phyloP scores from a whole-genome alignment of 345 rosid genomes.

The Salix caprea region DNA sequence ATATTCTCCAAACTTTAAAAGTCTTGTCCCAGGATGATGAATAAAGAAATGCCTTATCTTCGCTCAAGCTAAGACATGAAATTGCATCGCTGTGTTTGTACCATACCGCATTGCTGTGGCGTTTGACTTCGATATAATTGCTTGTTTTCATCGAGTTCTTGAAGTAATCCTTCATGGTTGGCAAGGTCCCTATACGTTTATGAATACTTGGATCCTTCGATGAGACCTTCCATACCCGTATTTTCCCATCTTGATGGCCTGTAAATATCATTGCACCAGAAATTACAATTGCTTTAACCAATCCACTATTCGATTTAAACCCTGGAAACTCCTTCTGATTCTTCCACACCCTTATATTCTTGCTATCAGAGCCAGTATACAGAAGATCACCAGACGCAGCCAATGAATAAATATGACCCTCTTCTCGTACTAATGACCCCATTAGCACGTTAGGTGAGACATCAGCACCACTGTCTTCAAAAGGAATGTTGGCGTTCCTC shows the following conservation, averaged over 20 bases:
- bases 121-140: constrained; percentile 47
- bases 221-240: constrained; percentile 71
- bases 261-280: constrained; percentile 60
- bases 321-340: constrained; percentile 64
- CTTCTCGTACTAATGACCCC: constrained; percentile 81
- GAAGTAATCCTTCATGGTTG: constrained; percentile 53
- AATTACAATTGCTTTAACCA: constrained; percentile 76
- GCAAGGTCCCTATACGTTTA: constrained; percentile 66
- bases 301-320: constrained; percentile 76
- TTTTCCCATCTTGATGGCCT: constrained; percentile 93
- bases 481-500: not conserved
- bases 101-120: constrained; percentile 44
- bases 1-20: constrained; percentile 75
- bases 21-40: constrained; percentile 92
- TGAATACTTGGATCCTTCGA: constrained; percentile 39
- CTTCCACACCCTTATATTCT: constrained; percentile 89
- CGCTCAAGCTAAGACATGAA: constrained; percentile 68
- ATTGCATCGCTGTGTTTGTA: constrained; percentile 70
- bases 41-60: constrained; percentile 54
- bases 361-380: constrained; percentile 87
- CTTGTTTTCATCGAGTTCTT: constrained; percentile 55
- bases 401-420: constrained; percentile 83
- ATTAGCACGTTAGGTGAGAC: constrained; percentile 48
- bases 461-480: not conserved
- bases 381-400: constrained; percentile 62